phyloP scores from a whole-genome alignment of 179 eudicot genomes.

The Beta macrorhiza region DNA sequence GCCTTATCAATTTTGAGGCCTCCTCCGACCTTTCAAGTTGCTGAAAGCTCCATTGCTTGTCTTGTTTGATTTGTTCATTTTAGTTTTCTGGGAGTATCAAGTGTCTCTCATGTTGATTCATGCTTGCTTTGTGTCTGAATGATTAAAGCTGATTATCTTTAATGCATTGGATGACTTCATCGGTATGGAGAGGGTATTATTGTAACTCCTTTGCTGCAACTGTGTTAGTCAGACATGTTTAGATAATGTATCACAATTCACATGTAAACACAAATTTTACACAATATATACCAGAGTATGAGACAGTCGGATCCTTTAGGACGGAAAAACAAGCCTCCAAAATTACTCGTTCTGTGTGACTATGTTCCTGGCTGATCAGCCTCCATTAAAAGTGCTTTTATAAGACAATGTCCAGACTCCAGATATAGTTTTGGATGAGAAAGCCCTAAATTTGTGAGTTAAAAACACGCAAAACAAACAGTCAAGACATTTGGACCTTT shows the following conservation, averaged over 20 bases:
- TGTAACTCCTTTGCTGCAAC: background rate
- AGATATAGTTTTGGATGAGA: background rate
- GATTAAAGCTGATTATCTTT: background rate
- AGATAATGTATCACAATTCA: background rate
- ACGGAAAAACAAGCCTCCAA: background rate
- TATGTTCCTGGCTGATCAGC: background rate
- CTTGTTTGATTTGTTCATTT: background rate
- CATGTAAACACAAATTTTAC: background rate
- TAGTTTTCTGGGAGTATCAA: background rate
- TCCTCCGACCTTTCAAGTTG: background rate
- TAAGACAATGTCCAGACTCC: background rate
- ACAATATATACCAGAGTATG: background rate
- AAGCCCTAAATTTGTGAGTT: background rate
- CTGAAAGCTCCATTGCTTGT: background rate
- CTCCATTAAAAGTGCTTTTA: background rate
- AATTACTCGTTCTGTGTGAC: background rate
- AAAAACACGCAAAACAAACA: background rate
- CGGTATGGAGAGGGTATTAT: background rate
- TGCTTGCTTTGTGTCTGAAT: background rate
- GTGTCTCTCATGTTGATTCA: background rate
- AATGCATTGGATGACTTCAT: background rate
- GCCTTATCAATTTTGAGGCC: background rate
- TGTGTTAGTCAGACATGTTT: background rate
- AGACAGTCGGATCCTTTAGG: background rate
- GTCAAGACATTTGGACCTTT: background rate